phyloP scores from a whole-genome alignment of 805 yeast species.

The Lipomyces orientalis region DNA sequence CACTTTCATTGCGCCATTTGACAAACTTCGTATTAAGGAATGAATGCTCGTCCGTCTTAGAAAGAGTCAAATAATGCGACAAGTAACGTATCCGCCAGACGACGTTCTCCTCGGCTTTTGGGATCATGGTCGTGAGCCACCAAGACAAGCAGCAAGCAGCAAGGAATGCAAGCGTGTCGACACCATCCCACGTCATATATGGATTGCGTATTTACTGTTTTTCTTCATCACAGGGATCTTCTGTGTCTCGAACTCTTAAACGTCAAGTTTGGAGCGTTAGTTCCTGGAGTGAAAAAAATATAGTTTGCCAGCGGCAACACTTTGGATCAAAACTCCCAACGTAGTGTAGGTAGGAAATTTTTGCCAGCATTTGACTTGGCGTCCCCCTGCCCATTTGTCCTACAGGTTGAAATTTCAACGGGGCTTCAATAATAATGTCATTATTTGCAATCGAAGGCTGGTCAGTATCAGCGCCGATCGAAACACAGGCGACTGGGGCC shows the following conservation, averaged over 20 bases:
- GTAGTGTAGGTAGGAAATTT: too few relatives aligned
- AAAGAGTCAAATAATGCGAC: constrained; percentile 23
- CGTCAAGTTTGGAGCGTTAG: constrained; percentile 44
- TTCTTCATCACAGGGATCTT: constrained; percentile 76
- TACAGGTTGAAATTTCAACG: not conserved
- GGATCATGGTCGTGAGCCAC: constrained; percentile 66
- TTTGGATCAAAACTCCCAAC: too few relatives aligned
- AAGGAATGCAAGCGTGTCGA: constrained; percentile 82
- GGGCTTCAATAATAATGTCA: constrained; percentile 18
- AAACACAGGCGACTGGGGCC: not conserved
- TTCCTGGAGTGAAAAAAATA: too few relatives aligned
- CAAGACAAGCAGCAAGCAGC: constrained; percentile 85
- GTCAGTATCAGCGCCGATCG: constrained; percentile 21
- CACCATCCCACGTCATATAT: constrained; percentile 60
- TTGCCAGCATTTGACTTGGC: too few relatives aligned
- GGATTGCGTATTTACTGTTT: constrained; percentile 49
- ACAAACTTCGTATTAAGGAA: constrained; percentile 34
- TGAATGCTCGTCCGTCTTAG: constrained; percentile 19
- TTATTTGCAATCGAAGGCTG: constrained; percentile 34
- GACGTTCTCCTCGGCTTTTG: constrained; percentile 51
- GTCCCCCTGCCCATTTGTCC: not conserved
- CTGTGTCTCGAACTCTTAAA: constrained; percentile 75
- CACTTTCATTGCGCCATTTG: constrained; percentile 23
- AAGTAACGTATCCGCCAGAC: constrained; percentile 60
- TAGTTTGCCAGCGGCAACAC: too few relatives aligned